A percentile compares a stretch with the other conserved stretches of the same genome.
phyloP scores from a whole-genome alignment of 805 yeast genomes.

The Kregervanrija pseudodelftensis region DNA sequence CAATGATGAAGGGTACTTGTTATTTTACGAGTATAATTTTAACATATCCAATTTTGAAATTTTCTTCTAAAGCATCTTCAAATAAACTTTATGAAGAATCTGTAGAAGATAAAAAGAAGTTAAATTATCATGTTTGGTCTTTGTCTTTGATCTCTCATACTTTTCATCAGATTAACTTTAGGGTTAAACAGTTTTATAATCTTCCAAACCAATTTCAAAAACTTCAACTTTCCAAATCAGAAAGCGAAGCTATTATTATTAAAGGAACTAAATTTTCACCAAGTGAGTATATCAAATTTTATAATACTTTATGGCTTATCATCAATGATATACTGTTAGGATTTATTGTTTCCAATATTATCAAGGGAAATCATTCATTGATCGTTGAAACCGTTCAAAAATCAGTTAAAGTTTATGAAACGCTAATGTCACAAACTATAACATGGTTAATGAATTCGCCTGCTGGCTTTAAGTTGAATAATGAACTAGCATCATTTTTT shows the following conservation, averaged over 20 bases:
- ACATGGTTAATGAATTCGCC: constrained; percentile 83
- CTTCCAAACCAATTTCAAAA: constrained; percentile 74
- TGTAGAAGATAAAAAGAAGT: not conserved
- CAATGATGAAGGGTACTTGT: constrained; percentile 9
- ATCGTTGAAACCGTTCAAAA: constrained; percentile 6
- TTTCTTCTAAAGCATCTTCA: constrained; percentile 6
- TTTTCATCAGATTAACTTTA: constrained; percentile 70
- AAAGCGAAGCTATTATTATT: constrained; percentile 34
- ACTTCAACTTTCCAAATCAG: constrained; percentile 30
- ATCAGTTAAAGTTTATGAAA: constrained; percentile 29
- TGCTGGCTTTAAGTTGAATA: constrained; percentile 87
- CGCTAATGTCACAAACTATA: constrained; percentile 34
- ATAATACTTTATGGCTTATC: constrained; percentile 84
- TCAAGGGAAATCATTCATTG: constrained; percentile 20
- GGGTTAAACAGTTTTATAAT: constrained; percentile 68
- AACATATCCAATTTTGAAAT: constrained; percentile 10
- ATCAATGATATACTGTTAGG: constrained; percentile 80
- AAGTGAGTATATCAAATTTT: constrained; percentile 66
- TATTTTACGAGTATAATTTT: constrained; percentile 5
- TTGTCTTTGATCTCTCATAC: constrained; percentile 23
- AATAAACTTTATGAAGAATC: not conserved
- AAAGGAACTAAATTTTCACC: constrained; percentile 32
- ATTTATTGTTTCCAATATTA: constrained; percentile 41
- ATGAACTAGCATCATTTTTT: constrained; percentile 75
- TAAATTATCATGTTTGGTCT: constrained; percentile 3